Evolutionary conservation across 495 filamentous ascomycete genomes (phyloP), one percentile per base, ranked within the genome.

Genomic region (Delitschia confertaspora): DNA sequence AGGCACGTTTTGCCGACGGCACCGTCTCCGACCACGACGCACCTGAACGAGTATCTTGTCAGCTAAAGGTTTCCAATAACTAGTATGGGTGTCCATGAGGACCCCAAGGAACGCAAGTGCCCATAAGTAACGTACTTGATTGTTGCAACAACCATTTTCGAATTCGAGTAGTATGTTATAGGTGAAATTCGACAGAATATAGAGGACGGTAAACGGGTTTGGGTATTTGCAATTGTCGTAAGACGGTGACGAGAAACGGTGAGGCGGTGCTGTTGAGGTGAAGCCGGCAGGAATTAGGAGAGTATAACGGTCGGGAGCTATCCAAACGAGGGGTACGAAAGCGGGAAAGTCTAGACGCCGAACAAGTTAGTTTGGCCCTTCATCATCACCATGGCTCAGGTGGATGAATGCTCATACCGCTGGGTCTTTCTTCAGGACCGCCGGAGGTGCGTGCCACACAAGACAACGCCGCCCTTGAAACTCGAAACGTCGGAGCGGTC

Each of bases 1-100:
- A 98, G 78, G 67, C 91, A 98, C 33, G 91, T 98, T 74, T 98
- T 98, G 56, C 91, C 91, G 46, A 98, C 91, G 45, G 91, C 91
- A 87, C 91, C 91, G 65, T 98, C 91, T 65, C 91, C 91, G 58
- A 98, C 91, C 40, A 98, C 91, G 47, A 98, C 91, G 71, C 91
- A 98, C 65, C 88, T 95, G 58, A 16, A 19, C 2, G 27, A 16
- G 26, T 23, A 8, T 6, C 8, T 5, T 34, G 20, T 36, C 13
- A 45, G 21, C 16, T 18, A 13, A 31, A 6, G 11, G 29, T 31
- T 14, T n/a, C 16, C 29, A 31, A 31, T 11, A 11, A 27, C 41
- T 34, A 47, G 37, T 30, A 14, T 22, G 9, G 18, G 3, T 30
- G 24, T 21, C 22, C 13, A 38, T 14, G n/a, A n/a, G n/a, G n/a